Conservation (phyloP, 768 basidiomycete species). For the Agaricus bisporus region DNA sequence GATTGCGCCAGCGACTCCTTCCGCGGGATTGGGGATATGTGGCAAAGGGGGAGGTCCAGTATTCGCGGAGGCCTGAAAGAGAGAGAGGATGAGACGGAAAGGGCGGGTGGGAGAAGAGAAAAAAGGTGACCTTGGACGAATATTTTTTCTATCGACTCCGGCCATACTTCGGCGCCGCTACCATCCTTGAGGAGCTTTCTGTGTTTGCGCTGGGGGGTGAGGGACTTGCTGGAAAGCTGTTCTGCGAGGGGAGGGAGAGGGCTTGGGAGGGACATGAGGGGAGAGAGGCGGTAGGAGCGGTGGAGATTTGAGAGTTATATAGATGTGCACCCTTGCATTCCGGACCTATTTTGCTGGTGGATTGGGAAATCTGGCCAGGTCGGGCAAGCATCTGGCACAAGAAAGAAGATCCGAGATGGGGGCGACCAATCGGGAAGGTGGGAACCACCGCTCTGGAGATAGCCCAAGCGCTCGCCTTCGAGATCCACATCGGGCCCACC, state of each 20-base stretch:
- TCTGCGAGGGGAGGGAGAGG: conserved; percentile 23
- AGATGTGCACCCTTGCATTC: conserved; percentile 14
- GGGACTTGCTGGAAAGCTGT: conserved; percentile 25
- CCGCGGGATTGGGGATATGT: conserved; percentile 67
- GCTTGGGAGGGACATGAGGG: conserved; percentile 11
- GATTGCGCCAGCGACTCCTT: conserved; percentile 77
- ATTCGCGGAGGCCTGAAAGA: conserved; percentile 58
- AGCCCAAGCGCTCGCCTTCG: conserved; percentile 9
- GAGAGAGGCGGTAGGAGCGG: conserved; percentile 17
- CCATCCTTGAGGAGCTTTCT: conserved; percentile 79
- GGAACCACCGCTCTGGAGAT: conserved; percentile 45
- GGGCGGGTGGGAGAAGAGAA: not conserved
- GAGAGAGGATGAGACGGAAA: conserved; percentile 5
- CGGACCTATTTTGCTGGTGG: conserved; percentile 21
- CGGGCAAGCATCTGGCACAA: conserved; percentile 15
- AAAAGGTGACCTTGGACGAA: conserved; percentile 61
- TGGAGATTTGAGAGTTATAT: conserved; percentile 20
- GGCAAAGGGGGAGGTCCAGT: conserved; percentile 79
- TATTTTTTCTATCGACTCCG: conserved; percentile 66
- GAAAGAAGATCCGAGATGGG: conserved; percentile 45
- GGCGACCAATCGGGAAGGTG: conserved; percentile 38
- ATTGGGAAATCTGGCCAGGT: conserved; percentile 16
- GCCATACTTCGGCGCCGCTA: conserved; percentile 77
- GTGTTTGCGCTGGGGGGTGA: conserved; percentile 78
- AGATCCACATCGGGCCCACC: conserved; percentile 14